Base-by-base conservation (phyloP, 495 filamentous ascomycete genomes). In the Penicillium herquei region DNA sequence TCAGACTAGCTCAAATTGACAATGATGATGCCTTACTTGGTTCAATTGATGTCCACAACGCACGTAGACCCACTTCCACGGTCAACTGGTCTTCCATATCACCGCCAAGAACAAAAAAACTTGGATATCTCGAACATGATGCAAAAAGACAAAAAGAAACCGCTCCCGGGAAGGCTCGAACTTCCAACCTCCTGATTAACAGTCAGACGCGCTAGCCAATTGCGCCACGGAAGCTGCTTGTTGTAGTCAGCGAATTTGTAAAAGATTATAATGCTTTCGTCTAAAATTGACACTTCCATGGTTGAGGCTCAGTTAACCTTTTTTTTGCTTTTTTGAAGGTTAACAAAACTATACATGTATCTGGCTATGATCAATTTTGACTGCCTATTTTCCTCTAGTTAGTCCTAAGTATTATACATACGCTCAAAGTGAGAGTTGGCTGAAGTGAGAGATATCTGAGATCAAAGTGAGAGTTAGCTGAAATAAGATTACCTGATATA, bases 181-280 rank as follows among this genome's bases (percentile, higher is more conserved):
- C 71, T 71, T 66, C 71, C 72, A 75, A 73, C 72, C 71, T 75
- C 71, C 63, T 62, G 71, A 74, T 75, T 75, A 75, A 75, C 72
- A 75, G 72, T 75, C 70, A 61, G 63, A 75, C 72, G 72, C 72
- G 71, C 72, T 75, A 75, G 66, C 72, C 50, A 39, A 52, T 52
- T 52, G 72, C 72, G 72, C 72, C 72, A 75, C 72, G 68, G 64
- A 68, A 60, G 66, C 66, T 55, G 13, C 26, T 54, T 48, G 37
- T 43, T 57, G 48, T 17, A 35, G 12, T 35, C 11, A 3, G 17
- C 17, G 16, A 6, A 43, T 14, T 26, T 48, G 7, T 46, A 44
- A 42, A 31, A 31, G 18, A 51, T 43, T 30, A 47, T 47, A 47
- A n/a, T n/a, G n/a, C n/a, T n/a, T n/a, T n/a, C n/a, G n/a, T n/a